These are phyloP conservation scores for Phytophthora quininea DNA, from an alignment of 352 stramenopile genomes.

Conservation along the genomic window DNA sequence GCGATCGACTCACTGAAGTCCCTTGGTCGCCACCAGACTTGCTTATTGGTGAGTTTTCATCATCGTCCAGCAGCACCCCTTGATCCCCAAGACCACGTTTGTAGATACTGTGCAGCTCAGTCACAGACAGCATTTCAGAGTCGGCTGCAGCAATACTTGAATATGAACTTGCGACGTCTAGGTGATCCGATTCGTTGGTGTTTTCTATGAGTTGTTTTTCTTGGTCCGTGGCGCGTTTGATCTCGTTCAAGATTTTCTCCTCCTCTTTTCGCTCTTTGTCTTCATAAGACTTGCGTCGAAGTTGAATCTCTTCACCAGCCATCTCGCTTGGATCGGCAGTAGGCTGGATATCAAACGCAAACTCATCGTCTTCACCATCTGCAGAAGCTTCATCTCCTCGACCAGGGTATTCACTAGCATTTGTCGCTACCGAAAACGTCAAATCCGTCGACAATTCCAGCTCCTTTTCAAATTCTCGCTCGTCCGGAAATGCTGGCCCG, in stretches of 20 bases:
- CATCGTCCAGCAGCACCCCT: conserved; percentile 56
- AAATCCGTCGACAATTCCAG: conserved; percentile 38
- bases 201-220: conserved; percentile 40
- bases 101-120: conserved; percentile 82
- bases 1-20: conserved; percentile 1
- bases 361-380: conserved; percentile 46
- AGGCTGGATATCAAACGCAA: conserved; percentile 30
- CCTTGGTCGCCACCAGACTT: not conserved
- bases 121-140: conserved; percentile 48
- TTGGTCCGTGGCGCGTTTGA: conserved; percentile 48
- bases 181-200: not conserved
- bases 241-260: conserved; percentile 41
- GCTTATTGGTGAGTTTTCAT: conserved; percentile 3
- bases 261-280: conserved; percentile 40
- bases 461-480: conserved; percentile 54
- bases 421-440: conserved; percentile 40
- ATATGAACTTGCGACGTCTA: not conserved
- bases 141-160: conserved; percentile 7
- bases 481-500: conserved; percentile 51
- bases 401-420: not conserved
- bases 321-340: conserved; percentile 5
- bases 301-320: conserved; percentile 27
- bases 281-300: conserved; percentile 28
- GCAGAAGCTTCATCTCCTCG: not conserved
- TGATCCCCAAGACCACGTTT: conserved; percentile 82